A percentile compares a stretch with the other conserved stretches of the same genome.
Evolutionary conservation across 2,329 filamentous ascomycete species (phyloP).

Genomic region (Talaromyces funiculosus): DNA sequence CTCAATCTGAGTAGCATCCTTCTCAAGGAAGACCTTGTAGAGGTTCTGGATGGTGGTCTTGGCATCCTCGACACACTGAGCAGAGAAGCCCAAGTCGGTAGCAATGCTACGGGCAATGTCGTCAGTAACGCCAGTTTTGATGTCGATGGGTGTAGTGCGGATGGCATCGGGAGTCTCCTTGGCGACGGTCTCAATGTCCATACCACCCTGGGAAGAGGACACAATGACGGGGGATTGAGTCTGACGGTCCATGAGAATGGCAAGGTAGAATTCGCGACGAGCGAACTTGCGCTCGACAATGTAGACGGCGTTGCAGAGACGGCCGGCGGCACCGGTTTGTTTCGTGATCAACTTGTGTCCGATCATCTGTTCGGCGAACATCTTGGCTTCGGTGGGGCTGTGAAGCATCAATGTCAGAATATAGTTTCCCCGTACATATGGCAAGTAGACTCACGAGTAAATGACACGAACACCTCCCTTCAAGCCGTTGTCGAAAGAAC

Average conservation of each 20-base stretch:
- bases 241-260: conserved; percentile 94
- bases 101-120: conserved; percentile 88
- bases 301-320: conserved; percentile 95
- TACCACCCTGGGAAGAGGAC: conserved; percentile 94
- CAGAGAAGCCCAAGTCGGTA: conserved; percentile 89
- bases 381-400: conserved; percentile 81
- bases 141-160: conserved; percentile 86
- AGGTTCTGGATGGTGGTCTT: conserved; percentile 97
- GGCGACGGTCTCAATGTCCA: conserved; percentile 98
- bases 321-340: conserved; percentile 90
- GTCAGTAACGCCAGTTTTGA: conserved; percentile 91
- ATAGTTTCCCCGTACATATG: neutral
- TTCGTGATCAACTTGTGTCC: conserved; percentile 99
- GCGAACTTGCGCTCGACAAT: conserved; percentile 99
- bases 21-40: conserved; percentile 98
- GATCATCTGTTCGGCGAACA: conserved; percentile 99
- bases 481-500: conserved; percentile 94
- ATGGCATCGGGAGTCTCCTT: conserved; percentile 98
- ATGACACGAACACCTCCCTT: conserved; percentile 98
- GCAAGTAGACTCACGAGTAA: conserved; percentile 65
- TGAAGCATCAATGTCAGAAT: neutral
- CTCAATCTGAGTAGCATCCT: conserved; percentile 98
- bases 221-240: conserved; percentile 92
- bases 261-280: conserved; percentile 97
- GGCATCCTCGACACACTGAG: conserved; percentile 93